These are phyloP conservation scores for Saccharomyces hybrid DNA, from an alignment of 1,139 yeast genomes.

Conservation along the genomic window DNA sequence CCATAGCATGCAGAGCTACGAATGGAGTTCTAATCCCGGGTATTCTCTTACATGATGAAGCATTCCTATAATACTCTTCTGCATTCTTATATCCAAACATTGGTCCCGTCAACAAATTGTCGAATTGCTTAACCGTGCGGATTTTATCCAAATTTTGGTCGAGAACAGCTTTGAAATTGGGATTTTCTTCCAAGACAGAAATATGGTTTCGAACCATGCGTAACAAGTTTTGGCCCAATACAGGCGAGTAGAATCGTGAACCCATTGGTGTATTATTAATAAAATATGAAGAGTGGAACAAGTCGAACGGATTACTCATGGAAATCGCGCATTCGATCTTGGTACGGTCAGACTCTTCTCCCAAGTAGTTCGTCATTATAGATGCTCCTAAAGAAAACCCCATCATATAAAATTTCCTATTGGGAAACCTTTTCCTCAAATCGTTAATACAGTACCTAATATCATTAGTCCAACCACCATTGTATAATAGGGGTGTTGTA, in stretches of 20 bases:
- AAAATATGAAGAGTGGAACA: slow-evolving; percentile 40
- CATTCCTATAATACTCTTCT: slow-evolving; percentile 47
- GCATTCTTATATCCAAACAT: slow-evolving; percentile 49
- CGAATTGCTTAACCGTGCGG: slow-evolving; percentile 40
- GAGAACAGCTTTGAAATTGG: slow-evolving; percentile 13
- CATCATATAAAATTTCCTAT: slow-evolving; percentile 43
- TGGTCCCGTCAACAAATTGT: slow-evolving; percentile 45
- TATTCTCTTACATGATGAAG: slow-evolving; percentile 46
- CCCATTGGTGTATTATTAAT: slow-evolving; percentile 41
- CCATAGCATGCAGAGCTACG: slow-evolving; percentile 43
- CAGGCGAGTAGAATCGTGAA: slow-evolving; percentile 44
- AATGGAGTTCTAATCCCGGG: slow-evolving; percentile 47
- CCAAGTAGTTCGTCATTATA: slow-evolving; percentile 48
- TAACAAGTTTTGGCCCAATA: slow-evolving; percentile 45
- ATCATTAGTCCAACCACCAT: slow-evolving; percentile 59
- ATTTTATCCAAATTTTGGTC: slow-evolving; percentile 14
- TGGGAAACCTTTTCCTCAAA: slow-evolving; percentile 41
- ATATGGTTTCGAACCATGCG: slow-evolving; percentile 41
- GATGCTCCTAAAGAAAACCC: slow-evolving; percentile 57
- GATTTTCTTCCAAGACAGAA: slow-evolving; percentile 32
- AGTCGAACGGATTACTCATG: slow-evolving; percentile 47
- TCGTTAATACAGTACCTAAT: slow-evolving; percentile 46
- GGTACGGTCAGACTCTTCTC: slow-evolving; percentile 40
- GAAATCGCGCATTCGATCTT: slow-evolving; percentile 44
- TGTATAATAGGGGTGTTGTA: slow-evolving; percentile 52